phyloP scores from a whole-genome alignment of 2,329 filamentous ascomycete genomes.

The Stemphylium lycopersici region DNA sequence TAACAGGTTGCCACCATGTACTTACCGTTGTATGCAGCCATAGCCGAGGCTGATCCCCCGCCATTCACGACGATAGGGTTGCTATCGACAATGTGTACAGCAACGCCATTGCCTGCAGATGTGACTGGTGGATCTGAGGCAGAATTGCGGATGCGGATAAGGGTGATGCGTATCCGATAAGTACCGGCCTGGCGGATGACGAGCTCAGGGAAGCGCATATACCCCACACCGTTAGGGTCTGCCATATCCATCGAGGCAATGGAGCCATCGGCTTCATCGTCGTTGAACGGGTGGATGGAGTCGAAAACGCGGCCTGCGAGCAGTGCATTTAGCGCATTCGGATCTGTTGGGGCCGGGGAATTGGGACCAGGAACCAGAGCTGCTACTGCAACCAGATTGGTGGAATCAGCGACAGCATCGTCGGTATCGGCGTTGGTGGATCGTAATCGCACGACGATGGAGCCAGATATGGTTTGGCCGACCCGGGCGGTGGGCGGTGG shows the following conservation, averaged over 20 bases:
- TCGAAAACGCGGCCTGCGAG: conserved; percentile 42
- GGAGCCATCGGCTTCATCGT: conserved; percentile 45
- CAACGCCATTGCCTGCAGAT: conserved; percentile 33
- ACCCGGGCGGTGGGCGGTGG: conserved; percentile 43
- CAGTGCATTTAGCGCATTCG: conserved; percentile 36
- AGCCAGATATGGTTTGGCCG: conserved; percentile 39
- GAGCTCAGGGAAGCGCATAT: conserved; percentile 48
- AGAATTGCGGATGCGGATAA: conserved; percentile 41
- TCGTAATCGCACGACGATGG: conserved; percentile 44
- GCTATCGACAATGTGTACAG: conserved; percentile 44
- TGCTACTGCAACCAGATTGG: conserved; percentile 43
- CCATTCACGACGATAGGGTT: conserved; percentile 42
- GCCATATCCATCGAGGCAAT: conserved; percentile 47
- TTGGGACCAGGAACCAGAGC: conserved; percentile 39
- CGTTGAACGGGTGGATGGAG: conserved; percentile 45
- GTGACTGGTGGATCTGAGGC: conserved; percentile 34
- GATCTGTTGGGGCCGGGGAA: conserved; percentile 36
- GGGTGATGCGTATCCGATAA: conserved; percentile 47
- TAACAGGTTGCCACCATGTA: conserved; percentile 40
- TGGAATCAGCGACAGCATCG: conserved; percentile 41
- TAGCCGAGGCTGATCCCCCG: conserved; percentile 22
- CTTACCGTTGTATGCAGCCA: conserved; percentile 41
- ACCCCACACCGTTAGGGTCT: conserved; percentile 44
- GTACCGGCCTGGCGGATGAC: conserved; percentile 45
- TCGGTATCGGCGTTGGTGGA: conserved; percentile 40